Conservation (phyloP, 768 basidiomycete species). For the Psilocybe tampanensis region DNA sequence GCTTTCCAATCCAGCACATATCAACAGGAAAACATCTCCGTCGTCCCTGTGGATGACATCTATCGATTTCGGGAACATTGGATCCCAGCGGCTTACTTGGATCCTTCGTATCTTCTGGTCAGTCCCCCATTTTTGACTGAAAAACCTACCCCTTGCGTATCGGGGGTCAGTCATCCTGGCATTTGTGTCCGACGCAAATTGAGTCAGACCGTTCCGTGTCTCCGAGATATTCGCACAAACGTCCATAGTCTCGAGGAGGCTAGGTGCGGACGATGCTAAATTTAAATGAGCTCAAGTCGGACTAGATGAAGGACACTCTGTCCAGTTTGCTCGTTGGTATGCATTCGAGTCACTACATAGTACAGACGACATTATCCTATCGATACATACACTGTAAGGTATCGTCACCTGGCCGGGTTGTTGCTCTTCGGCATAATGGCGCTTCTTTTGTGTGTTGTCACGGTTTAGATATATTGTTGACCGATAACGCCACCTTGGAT, state of each 20-base stretch:
- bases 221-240: slow-evolving; percentile 16
- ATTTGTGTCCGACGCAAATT: background rate
- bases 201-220: slow-evolving; percentile 12
- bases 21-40: slow-evolving; percentile 6
- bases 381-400: no score
- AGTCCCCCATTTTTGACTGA: background rate
- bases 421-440: no score
- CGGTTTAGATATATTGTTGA: no score
- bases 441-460: no score
- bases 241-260: slow-evolving; percentile 5
- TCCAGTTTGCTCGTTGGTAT: background rate
- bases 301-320: background rate
- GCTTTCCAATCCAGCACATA: background rate
- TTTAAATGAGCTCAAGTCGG: slow-evolving; percentile 1
- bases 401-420: no score
- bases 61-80: slow-evolving; percentile 1
- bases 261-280: background rate
- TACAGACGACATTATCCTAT: no score
- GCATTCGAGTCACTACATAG: background rate
- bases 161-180: background rate
- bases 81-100: background rate
- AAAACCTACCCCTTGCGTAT: background rate
- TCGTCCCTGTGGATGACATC: slow-evolving; percentile 13
- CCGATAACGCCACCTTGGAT: no score
- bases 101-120: background rate